Evolutionary conservation across 768 basidiomycete species (phyloP).

Genomic region (Tulasnella sp.): DNA sequence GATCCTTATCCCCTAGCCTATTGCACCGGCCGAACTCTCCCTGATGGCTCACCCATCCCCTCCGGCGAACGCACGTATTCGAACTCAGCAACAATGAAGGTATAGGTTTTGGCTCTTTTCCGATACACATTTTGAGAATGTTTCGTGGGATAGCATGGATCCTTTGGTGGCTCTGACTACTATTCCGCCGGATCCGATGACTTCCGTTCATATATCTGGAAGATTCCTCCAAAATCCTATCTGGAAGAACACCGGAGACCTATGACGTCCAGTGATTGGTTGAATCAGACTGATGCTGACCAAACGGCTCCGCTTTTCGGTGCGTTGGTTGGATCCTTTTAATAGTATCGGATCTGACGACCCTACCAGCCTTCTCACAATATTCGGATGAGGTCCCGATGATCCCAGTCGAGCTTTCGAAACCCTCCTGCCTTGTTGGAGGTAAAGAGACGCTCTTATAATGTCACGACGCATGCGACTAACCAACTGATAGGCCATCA

Average conservation of each 20-base stretch:
- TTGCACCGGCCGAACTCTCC: background rate
- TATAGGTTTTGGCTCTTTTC: background rate
- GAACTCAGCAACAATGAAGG: slow-evolving; percentile 7
- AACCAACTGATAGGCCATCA: background rate
- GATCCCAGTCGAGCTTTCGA: background rate
- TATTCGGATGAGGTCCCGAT: background rate
- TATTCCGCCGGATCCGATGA: slow-evolving; percentile 12
- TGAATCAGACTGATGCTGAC: background rate
- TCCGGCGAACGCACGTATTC: background rate
- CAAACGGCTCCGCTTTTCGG: background rate
- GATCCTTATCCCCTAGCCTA: slow-evolving; percentile 7
- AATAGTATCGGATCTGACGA: background rate
- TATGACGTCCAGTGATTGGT: slow-evolving; percentile 6
- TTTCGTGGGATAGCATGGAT: background rate
- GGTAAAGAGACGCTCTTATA: background rate
- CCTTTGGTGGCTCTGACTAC: background rate
- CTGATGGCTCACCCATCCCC: slow-evolving; percentile 5
- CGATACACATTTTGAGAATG: background rate
- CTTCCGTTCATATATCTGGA: slow-evolving; percentile 10
- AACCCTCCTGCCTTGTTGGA: background rate
- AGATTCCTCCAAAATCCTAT: background rate
- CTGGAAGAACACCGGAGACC: background rate
- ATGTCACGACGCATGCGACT: background rate
- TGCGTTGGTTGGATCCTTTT: background rate
- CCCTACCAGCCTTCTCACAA: background rate